These are phyloP conservation scores for Parietaria judaica DNA, from an alignment of 306 rosid genomes.

Conservation along the genomic window DNA sequence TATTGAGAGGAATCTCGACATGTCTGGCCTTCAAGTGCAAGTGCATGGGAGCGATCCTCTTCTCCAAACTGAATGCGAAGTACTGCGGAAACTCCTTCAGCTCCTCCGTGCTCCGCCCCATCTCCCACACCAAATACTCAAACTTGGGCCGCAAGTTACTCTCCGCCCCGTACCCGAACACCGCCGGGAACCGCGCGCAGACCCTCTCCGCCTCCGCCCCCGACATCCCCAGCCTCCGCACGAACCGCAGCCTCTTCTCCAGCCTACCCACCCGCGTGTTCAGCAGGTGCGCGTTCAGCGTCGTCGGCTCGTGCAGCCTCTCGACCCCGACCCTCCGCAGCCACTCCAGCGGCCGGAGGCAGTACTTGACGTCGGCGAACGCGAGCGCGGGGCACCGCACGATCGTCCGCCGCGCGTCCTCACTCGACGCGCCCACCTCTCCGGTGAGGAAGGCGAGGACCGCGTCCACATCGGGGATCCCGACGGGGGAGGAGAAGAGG, in stretches of 20 bases:
- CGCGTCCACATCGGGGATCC: slow-evolving; percentile 36
- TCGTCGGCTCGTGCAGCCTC: slow-evolving; percentile 33
- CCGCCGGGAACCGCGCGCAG: slow-evolving; percentile 56
- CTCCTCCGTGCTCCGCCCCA: slow-evolving; percentile 62
- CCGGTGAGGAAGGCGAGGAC: slow-evolving; percentile 45
- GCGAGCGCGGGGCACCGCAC: slow-evolving; percentile 68
- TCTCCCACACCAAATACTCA: slow-evolving; percentile 50
- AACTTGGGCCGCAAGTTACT: slow-evolving; percentile 53
- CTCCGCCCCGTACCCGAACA: slow-evolving; percentile 64
- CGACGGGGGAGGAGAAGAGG: slow-evolving; percentile 42
- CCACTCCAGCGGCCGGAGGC: slow-evolving; percentile 53
- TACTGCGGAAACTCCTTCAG: slow-evolving; percentile 63
- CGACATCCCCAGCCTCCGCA: slow-evolving; percentile 41
- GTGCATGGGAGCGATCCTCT: slow-evolving; percentile 55
- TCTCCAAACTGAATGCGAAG: slow-evolving; percentile 69
- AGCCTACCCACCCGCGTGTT: slow-evolving; percentile 65
- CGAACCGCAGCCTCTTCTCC: slow-evolving; percentile 32
- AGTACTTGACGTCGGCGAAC: slow-evolving; percentile 50
- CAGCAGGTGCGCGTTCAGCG: slow-evolving; percentile 53
- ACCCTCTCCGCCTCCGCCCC: slow-evolving; percentile 38
- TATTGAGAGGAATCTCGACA: slow-evolving; percentile 50
- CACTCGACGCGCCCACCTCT: slow-evolving; percentile 34
- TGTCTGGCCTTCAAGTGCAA: slow-evolving; percentile 57
- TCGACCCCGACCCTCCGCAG: slow-evolving; percentile 41
- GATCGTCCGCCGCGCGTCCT: slow-evolving; percentile 35